Evolutionary conservation across 1,139 yeast genomes (phyloP).

Genomic region (Casaregolazyma lundiana): DNA sequence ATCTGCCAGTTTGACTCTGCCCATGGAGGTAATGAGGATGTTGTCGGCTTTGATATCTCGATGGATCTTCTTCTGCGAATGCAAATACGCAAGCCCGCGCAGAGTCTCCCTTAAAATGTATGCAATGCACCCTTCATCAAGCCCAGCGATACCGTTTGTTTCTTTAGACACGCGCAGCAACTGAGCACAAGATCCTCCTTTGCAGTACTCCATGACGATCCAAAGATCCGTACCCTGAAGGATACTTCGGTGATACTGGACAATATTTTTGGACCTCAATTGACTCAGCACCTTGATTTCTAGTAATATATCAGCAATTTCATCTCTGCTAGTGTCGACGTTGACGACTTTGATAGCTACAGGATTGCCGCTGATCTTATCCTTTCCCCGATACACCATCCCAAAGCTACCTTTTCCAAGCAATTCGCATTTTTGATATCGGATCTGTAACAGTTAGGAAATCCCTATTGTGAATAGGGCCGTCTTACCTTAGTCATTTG

Average conservation of each 20-base stretch:
- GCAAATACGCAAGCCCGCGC: conserved; percentile 63
- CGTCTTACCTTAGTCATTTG: not conserved
- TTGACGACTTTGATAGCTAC: conserved; percentile 79
- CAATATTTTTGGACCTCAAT: conserved; percentile 59
- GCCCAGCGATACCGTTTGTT: not conserved
- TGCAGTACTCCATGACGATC: conserved; percentile 91
- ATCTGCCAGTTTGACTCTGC: conserved; percentile 84
- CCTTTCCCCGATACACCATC: conserved; percentile 12
- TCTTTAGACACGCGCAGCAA: conserved; percentile 30
- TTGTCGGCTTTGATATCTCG: conserved; percentile 85
- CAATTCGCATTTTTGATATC: not conserved
- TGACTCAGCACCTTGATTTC: conserved; percentile 72
- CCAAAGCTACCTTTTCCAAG: conserved; percentile 16
- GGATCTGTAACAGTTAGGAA: not conserved
- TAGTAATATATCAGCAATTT: conserved; percentile 46
- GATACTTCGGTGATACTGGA: conserved; percentile 52
- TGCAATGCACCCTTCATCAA: conserved; percentile 18
- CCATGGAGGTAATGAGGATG: conserved; percentile 54
- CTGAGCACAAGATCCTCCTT: conserved; percentile 87
- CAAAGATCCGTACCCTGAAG: conserved; percentile 59
- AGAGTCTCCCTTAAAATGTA: conserved; percentile 48
- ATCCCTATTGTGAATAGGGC: not conserved
- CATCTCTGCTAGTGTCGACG: conserved; percentile 61
- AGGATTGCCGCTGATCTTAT: conserved; percentile 22
- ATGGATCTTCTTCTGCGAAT: conserved; percentile 71